Evolutionary conservation across 306 rosid genomes (phyloP), one percentile per base, ranked within the genome.

Genomic region (Notholithocarpus densiflorus): DNA sequence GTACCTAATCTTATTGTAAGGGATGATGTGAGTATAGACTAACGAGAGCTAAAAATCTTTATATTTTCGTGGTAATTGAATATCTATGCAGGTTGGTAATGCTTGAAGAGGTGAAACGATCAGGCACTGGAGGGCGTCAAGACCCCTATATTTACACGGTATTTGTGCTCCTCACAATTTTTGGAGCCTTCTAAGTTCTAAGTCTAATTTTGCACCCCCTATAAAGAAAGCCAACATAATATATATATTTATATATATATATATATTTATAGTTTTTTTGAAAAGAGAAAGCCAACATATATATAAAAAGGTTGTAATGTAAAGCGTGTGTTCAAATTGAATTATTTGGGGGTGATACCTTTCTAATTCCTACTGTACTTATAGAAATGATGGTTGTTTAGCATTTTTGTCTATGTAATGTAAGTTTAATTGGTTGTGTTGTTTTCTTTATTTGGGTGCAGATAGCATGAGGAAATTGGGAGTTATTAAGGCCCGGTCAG

Each of bases 91-190:
- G 94, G 88, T 77, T 90, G 80, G 56, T 90, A 68, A 88, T 62
- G 86, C 69, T 75, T 82, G 85, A 86, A 48, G 89, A 85, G 7
- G 91, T 90, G 79, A 86, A 83, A 80, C 86, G 94, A 88, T 71
- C 90, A 26, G 94, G 94, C 37, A 86, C 90, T 1, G 94, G 94
- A 2, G 94, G 94, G 75, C 92, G 94, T 60, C 90, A 83, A 0
- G 92, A 88, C 78, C 94, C 94, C 69, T 90, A 78, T 64, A 77
- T 86, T 83, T 90, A 90, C 87, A 74, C 54, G 89, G 94, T 90
- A 80, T 23, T 26, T 55, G 56, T 24, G 57, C 43, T 5, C 13
- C 59, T 69, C 20, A 64, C 18, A 20, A 72, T 31, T 52, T 64
- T 11, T 56, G 59, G 51, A 34, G 27, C 53, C 17, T 48, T 12